Base-by-base conservation (phyloP, 768 basidiomycete species). In the Nidularia sp. region DNA sequence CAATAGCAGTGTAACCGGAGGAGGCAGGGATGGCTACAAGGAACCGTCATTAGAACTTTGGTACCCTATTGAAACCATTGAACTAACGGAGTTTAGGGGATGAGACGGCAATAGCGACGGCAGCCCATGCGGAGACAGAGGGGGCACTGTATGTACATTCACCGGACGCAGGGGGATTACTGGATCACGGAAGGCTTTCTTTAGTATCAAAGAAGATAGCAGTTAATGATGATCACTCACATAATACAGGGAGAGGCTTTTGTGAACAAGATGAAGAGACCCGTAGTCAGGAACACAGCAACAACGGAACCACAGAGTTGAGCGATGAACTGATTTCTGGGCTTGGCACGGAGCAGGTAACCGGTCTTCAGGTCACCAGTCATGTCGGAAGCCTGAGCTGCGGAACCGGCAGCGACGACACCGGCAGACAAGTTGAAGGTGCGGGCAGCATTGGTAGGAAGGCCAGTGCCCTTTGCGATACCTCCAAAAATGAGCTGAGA, bases 301-400 rank as follows among this genome's bases (percentile, higher is more conserved):
- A 84, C 79, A 51, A 82, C 69, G 18, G 83, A 70, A 48, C 84
- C 84, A 54, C 69, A 72, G 2, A 84, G 66, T 65, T 84, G 83
- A 25, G 79, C 81, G 54, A 80, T 69, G 60, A 85, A 85, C 66
- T 85, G 80, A 63, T 81, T 80, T 51, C 67, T 74, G 36, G 84
- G 84, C 57, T 83, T 85, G 9, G 83, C 78, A 48, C 84, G 72
- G 25, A 85, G 74, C 53, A 86, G 79, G 62, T 84, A 84, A 54
- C 82, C 81, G n/a, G 85, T 82, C 68, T 86, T 85, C 58, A 86
- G 63, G 62, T 86, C 85, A 51, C 83, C 77, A 45, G 78, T 80
- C 85, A 86, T 85, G 61, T 86, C 85, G 32, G 75, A 60, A 22
- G 81, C 74, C 59, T 83, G 81, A 18, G 74, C 79, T 18, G 82